phyloP scores from a whole-genome alignment of 768 basidiomycete species.

The Gelatoporia subvermispora region DNA sequence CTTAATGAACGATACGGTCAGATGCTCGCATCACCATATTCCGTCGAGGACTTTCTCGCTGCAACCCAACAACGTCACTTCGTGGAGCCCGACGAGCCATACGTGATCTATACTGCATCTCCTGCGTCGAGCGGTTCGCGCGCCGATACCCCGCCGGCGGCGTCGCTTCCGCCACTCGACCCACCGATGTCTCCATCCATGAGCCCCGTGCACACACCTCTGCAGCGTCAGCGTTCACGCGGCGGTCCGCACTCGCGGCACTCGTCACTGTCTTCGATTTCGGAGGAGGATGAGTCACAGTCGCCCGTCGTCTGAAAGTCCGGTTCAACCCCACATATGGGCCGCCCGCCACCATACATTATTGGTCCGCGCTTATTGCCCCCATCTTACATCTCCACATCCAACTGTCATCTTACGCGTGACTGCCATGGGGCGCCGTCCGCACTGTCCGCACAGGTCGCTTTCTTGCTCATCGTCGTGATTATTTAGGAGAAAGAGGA shows the following conservation, averaged over 20 bases:
- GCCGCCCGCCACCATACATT: no score
- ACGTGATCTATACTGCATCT: slow-evolving; percentile 19
- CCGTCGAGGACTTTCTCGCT: slow-evolving; percentile 1
- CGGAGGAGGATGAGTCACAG: slow-evolving; percentile 16
- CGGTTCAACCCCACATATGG: no score
- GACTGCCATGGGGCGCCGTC: no score
- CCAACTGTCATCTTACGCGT: no score
- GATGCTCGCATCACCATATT: background rate
- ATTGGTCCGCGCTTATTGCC: no score
- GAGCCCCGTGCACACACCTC: slow-evolving; percentile 6
- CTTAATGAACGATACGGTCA: background rate
- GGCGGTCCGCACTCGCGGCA: slow-evolving; percentile 17
- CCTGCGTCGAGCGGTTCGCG: slow-evolving; percentile 9
- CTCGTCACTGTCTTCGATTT: slow-evolving; percentile 20
- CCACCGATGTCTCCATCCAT: slow-evolving; percentile 5
- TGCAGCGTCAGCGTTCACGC: slow-evolving; percentile 1
- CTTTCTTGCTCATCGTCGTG: no score
- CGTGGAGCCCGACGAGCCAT: slow-evolving; percentile 15
- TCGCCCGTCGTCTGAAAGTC: no score
- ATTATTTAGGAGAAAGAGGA: no score
- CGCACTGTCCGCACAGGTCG: no score
- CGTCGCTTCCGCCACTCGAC: slow-evolving; percentile 7
- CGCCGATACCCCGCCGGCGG: slow-evolving; percentile 3
- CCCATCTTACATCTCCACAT: no score
- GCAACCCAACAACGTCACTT: background rate